These are phyloP conservation scores for Hypoxylon sp. DNA, from an alignment of 2,329 filamentous ascomycete species.

Conservation along the genomic window DNA sequence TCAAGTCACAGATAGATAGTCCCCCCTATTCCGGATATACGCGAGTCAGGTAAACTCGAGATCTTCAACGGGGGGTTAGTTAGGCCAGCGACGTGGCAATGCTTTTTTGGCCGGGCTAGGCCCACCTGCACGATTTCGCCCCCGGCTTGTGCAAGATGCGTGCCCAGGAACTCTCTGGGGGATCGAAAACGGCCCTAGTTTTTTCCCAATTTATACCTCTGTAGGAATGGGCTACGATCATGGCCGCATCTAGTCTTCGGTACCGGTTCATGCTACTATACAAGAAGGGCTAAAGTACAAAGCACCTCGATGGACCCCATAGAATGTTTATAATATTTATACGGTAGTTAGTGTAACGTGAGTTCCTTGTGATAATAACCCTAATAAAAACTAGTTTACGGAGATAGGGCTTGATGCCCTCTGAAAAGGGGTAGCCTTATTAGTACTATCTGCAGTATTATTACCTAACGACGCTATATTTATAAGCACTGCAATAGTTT, in stretches of 20 bases:
- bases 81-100: slow-evolving; percentile 54
- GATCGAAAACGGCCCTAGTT: slow-evolving; percentile 36
- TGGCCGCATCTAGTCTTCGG: slow-evolving; percentile 41
- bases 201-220: slow-evolving; percentile 41
- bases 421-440: slow-evolving; percentile 4
- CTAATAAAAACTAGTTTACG: not conserved
- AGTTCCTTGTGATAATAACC: slow-evolving; percentile 6
- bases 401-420: slow-evolving; percentile 4
- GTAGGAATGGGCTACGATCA: slow-evolving; percentile 36
- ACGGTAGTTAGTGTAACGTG: slow-evolving; percentile 32
- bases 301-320: slow-evolving; percentile 29
- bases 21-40: slow-evolving; percentile 46
- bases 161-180: slow-evolving; percentile 36
- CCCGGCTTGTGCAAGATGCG: slow-evolving; percentile 45
- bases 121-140: slow-evolving; percentile 53
- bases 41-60: slow-evolving; percentile 48
- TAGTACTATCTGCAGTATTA: slow-evolving; percentile 8
- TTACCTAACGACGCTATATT: slow-evolving; percentile 5
- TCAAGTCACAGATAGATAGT: slow-evolving; percentile 40
- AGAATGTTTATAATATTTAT: slow-evolving; percentile 16
- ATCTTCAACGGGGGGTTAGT: slow-evolving; percentile 49
- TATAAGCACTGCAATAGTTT: slow-evolving; percentile 1
- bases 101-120: slow-evolving; percentile 51
- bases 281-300: slow-evolving; percentile 30
- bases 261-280: slow-evolving; percentile 36